phyloP scores from a whole-genome alignment of 2,329 filamentous ascomycete genomes.

The Dichotomopilus funicola region DNA sequence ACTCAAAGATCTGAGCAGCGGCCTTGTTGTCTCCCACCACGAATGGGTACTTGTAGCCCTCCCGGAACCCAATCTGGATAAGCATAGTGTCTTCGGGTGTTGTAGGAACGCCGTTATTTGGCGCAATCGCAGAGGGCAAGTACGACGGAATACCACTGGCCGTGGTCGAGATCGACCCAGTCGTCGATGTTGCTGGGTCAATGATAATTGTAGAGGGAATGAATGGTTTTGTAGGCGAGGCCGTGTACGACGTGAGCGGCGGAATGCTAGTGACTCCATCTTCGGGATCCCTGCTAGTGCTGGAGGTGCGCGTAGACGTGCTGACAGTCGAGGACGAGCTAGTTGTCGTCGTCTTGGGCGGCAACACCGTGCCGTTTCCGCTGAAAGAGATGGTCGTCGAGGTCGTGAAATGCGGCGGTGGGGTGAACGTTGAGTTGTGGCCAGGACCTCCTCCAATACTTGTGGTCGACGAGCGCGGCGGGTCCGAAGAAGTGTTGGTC shows the following conservation, averaged over 20 bases:
- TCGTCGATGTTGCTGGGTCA: conserved; percentile 41
- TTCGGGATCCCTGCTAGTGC: background rate
- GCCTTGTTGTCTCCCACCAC: conserved; percentile 66
- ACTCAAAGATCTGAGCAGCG: conserved; percentile 77
- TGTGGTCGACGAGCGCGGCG: too few relatives aligned
- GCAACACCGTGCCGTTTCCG: too few relatives aligned
- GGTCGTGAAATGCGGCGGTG: background rate
- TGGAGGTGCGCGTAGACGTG: background rate
- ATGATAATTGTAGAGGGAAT: conserved; percentile 57
- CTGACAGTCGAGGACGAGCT: background rate
- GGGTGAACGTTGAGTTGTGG: conserved; percentile 6
- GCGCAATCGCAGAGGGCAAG: conserved; percentile 70
- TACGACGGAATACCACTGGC: conserved; percentile 49
- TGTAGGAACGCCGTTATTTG: conserved; percentile 47
- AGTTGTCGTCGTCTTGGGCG: background rate
- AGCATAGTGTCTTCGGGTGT: conserved; percentile 59
- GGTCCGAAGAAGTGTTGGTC: background rate
- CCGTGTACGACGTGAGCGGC: conserved; percentile 21
- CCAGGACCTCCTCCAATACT: too few relatives aligned
- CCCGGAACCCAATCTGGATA: conserved; percentile 80
- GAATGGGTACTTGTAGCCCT: conserved; percentile 75
- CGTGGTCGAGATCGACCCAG: conserved; percentile 18
- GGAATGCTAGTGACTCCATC: conserved; percentile 17
- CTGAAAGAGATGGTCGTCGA: background rate
- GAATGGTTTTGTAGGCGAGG: conserved; percentile 39